These are phyloP conservation scores for Physaria fendleri DNA, from an alignment of 345 rosid species.

Conservation along the genomic window DNA sequence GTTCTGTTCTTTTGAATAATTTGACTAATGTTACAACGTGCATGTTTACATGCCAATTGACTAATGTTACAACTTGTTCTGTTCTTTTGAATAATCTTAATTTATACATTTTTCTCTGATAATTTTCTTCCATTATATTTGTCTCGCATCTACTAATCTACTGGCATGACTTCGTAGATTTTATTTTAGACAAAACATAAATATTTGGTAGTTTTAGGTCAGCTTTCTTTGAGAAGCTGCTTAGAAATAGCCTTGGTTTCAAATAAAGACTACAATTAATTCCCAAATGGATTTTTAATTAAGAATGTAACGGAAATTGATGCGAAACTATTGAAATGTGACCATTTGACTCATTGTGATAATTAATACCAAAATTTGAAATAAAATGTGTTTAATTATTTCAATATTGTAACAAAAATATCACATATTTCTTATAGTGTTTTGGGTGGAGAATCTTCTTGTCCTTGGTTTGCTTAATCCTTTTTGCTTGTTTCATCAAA, in stretches of 20 bases:
- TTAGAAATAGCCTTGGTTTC: slow-evolving; percentile 10
- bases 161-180: slow-evolving; percentile 12
- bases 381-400: background rate
- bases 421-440: background rate
- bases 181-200: no score
- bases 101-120: background rate
- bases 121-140: background rate
- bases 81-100: slow-evolving; percentile 11
- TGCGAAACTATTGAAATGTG: background rate
- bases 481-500: slow-evolving; percentile 17
- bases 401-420: background rate
- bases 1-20: slow-evolving; percentile 10
- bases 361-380: background rate
- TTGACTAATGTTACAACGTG: no score
- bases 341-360: background rate
- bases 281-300: background rate
- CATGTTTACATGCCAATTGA: background rate
- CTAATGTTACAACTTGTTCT: background rate
- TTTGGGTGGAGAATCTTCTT: slow-evolving; percentile 11
- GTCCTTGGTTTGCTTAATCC: background rate
- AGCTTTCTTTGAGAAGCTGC: slow-evolving; percentile 22
- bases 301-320: background rate
- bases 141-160: background rate
- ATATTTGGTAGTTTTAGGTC: slow-evolving; percentile 15
- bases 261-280: background rate